These are phyloP conservation scores for Lepraria neglecta DNA, from an alignment of 495 filamentous ascomycete species.

Conservation along the genomic window DNA sequence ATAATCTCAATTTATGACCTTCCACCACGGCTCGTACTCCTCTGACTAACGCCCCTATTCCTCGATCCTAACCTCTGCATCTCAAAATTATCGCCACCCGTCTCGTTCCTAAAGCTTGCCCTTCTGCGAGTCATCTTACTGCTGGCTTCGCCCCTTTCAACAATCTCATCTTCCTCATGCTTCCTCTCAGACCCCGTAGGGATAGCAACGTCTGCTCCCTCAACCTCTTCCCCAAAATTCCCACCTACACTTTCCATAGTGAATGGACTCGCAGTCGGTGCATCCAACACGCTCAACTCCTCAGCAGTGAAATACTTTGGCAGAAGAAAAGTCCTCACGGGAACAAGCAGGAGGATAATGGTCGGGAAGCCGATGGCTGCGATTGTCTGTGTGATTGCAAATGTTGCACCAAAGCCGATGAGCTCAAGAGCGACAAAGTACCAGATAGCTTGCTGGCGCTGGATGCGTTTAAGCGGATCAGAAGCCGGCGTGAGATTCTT, in stretches of 20 bases:
- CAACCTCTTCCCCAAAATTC: constrained; percentile 46
- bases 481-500: constrained; percentile 52
- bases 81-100: not conserved
- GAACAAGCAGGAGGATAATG: constrained; percentile 76
- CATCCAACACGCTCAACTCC: constrained; percentile 70
- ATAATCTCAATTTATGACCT: not conserved
- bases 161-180: constrained; percentile 33
- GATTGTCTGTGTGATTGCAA: constrained; percentile 94
- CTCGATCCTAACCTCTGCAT: not conserved
- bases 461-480: constrained; percentile 59
- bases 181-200: constrained; percentile 25
- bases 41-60: not conserved
- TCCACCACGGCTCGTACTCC: not conserved
- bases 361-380: constrained; percentile 92
- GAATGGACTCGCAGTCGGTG: constrained; percentile 73
- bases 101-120: constrained; percentile 17
- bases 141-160: constrained; percentile 12
- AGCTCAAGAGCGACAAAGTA: constrained; percentile 70
- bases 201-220: constrained; percentile 18
- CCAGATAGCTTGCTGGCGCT: constrained; percentile 62
- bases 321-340: constrained; percentile 64
- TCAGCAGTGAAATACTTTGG: constrained; percentile 60
- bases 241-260: constrained; percentile 82
- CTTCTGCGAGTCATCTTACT: not conserved
- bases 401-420: constrained; percentile 74